These are phyloP conservation scores for Naganishia onofrii DNA, from an alignment of 768 basidiomycete species.

Conservation along the genomic window DNA sequence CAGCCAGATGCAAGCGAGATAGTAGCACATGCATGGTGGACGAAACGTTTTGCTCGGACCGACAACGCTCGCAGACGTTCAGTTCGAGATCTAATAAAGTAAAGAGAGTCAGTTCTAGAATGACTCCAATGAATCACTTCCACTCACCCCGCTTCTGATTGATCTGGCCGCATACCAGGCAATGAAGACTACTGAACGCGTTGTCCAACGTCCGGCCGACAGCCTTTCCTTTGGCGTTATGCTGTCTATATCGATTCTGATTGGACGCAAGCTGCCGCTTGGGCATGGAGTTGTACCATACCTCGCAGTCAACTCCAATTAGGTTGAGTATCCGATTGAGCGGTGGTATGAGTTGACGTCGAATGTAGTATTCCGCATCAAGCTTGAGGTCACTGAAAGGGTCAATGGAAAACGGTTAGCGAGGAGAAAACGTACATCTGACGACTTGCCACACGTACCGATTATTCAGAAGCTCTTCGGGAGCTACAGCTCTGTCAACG, in stretches of 20 bases:
- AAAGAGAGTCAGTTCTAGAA: neutral
- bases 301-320: constrained; percentile 77
- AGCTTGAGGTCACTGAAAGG: constrained; percentile 63
- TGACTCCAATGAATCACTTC: no score
- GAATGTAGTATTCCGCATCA: constrained; percentile 88
- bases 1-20: constrained; percentile 60
- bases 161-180: constrained; percentile 29
- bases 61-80: constrained; percentile 66
- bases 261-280: constrained; percentile 27
- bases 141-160: constrained; percentile 16
- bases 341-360: constrained; percentile 79
- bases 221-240: constrained; percentile 8
- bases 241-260: constrained; percentile 3
- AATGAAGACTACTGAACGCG: constrained; percentile 30
- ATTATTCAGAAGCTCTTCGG: constrained; percentile 66
- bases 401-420: neutral
- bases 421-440: neutral
- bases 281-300: constrained; percentile 90
- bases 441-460: constrained; percentile 55
- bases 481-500: constrained; percentile 72
- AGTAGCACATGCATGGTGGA: constrained; percentile 62
- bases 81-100: constrained; percentile 9
- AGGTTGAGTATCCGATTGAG: constrained; percentile 87
- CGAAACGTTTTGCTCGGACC: constrained; percentile 54
- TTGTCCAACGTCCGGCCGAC: constrained; percentile 27